A percentile compares a stretch with the other conserved stretches of the same genome.
phyloP scores from a whole-genome alignment of 305 asterid species.

The Fraxinus baroniana region DNA sequence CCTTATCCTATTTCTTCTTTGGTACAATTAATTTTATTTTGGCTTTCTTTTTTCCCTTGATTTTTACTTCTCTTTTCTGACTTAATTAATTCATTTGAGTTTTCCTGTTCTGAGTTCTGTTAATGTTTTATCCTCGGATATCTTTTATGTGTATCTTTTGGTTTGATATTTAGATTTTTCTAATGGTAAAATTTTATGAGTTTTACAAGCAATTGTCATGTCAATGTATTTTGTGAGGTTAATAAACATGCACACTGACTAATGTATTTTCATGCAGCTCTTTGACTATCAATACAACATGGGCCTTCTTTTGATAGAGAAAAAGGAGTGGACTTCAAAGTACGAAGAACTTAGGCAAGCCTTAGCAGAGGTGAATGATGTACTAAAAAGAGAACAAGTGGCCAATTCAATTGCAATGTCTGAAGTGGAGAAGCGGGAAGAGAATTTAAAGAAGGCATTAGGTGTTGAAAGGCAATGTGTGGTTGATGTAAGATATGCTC shows the following conservation, averaged over 20 bases:
- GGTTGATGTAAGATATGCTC: constrained; percentile 59
- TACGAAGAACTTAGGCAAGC: constrained; percentile 65
- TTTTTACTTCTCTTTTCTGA: not conserved
- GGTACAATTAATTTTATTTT: not conserved
- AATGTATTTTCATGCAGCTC: constrained; percentile 51
- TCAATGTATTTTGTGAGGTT: not conserved
- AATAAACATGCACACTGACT: not conserved
- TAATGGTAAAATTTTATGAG: not conserved
- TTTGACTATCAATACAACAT: constrained; percentile 90
- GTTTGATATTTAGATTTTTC: constrained; percentile 13
- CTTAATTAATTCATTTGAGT: not conserved
- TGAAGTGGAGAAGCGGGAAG: constrained; percentile 92
- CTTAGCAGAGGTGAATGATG: constrained; percentile 56
- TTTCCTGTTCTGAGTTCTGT: not conserved
- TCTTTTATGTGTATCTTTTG: not conserved
- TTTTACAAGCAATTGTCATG: not conserved
- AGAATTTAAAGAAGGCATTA: constrained; percentile 81
- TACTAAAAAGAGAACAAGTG: constrained; percentile 65
- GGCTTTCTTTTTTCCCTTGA: not conserved
- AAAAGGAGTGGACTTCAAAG: constrained; percentile 75
- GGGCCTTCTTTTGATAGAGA: constrained; percentile 75
- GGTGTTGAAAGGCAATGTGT: constrained; percentile 95
- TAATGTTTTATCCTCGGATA: not conserved
- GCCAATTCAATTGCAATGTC: constrained; percentile 60
- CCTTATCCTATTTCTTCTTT: not conserved